phyloP scores from a whole-genome alignment of 768 basidiomycete genomes.

The Mycena galericulata region DNA sequence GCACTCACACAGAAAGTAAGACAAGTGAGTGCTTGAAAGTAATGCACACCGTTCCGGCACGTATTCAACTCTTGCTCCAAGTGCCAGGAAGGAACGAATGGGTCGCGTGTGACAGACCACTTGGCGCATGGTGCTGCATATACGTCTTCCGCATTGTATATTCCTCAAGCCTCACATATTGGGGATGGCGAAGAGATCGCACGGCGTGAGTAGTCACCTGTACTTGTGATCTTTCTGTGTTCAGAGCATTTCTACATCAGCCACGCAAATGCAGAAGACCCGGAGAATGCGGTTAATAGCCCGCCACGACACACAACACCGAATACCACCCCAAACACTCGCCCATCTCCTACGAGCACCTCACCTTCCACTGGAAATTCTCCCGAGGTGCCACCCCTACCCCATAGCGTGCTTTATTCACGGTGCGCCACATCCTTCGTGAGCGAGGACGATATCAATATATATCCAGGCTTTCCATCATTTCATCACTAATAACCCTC shows the following conservation, averaged over 20 bases:
- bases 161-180: conserved; percentile 58
- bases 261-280: conserved; percentile 22
- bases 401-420: conserved; percentile 50
- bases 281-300: conserved; percentile 15
- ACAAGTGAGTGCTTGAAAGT: conserved; percentile 33
- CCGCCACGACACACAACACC: not conserved
- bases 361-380: conserved; percentile 4
- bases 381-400: conserved; percentile 38
- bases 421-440: conserved; percentile 48
- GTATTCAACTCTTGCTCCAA: not conserved
- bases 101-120: conserved; percentile 62
- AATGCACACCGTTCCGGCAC: not conserved
- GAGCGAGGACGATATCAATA: conserved; percentile 40
- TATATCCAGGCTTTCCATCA: conserved; percentile 36
- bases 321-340: not conserved
- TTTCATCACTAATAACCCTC: conserved; percentile 78
- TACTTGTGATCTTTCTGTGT: not conserved
- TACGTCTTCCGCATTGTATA: conserved; percentile 64
- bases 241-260: conserved; percentile 22
- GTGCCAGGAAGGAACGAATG: conserved; percentile 56
- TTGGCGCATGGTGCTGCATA: conserved; percentile 68
- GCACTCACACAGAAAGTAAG: conserved; percentile 58
- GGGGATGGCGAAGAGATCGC: conserved; percentile 58
- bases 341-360: not conserved
- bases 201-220: conserved; percentile 42